A percentile compares a stretch with the other conserved stretches of the same genome.
phyloP scores from a whole-genome alignment of 2,329 filamentous ascomycete genomes.

The Aspergillus proliferans region DNA sequence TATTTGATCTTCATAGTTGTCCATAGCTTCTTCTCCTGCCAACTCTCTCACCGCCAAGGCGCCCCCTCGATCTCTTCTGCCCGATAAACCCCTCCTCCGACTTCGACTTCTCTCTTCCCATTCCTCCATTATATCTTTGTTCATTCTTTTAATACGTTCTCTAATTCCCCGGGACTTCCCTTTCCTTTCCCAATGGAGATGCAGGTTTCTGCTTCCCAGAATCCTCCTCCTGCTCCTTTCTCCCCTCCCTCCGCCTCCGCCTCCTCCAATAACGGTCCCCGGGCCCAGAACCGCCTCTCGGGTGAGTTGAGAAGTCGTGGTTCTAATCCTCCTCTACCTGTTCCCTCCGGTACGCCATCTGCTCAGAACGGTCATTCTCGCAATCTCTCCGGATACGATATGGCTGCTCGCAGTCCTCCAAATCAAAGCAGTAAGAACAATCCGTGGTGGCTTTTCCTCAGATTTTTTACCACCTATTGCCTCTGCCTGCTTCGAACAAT shows the following conservation, averaged over 20 bases:
- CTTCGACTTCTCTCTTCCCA: constrained; percentile 4
- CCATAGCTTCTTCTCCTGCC: background rate
- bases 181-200: constrained; percentile 8
- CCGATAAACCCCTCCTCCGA: constrained; percentile 21
- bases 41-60: background rate
- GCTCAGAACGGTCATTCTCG: constrained; percentile 38
- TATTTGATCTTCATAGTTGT: no score
- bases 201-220: constrained; percentile 18
- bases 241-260: constrained; percentile 13
- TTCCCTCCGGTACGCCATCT: constrained; percentile 26
- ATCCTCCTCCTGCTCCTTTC: constrained; percentile 8
- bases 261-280: constrained; percentile 9
- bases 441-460: background rate
- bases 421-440: constrained; percentile 39
- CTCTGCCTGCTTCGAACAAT: no score
- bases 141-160: constrained; percentile 1
- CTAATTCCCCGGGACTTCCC: background rate
- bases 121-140: constrained; percentile 1
- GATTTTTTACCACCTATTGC: background rate
- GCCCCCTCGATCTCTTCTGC: constrained; percentile 2
- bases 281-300: constrained; percentile 21
- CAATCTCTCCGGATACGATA: constrained; percentile 38
- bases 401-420: constrained; percentile 42
- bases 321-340: constrained; percentile 27
- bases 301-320: constrained; percentile 36